Conservation (phyloP, 148 eudicot species). For the Fagopyrum esculentum region DNA sequence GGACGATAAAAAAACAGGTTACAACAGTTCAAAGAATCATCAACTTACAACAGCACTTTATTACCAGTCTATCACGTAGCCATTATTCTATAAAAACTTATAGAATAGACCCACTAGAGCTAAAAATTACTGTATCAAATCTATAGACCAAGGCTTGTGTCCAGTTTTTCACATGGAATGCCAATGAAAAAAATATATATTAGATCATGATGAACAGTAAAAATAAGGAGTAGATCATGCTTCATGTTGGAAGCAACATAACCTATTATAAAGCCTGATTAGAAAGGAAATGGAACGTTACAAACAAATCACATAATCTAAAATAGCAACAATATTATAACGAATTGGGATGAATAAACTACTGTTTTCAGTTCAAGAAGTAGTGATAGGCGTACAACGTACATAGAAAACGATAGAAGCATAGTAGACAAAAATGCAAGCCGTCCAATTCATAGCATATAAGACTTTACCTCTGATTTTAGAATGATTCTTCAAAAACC, state of each 20-base stretch:
- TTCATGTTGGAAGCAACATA: constrained; percentile 2
- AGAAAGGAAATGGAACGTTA: background rate
- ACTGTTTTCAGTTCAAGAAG: too few relatives aligned
- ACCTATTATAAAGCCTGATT: background rate
- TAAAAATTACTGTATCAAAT: background rate
- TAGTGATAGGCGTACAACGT: too few relatives aligned
- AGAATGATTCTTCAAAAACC: too few relatives aligned
- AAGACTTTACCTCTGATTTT: too few relatives aligned
- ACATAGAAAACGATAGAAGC: too few relatives aligned
- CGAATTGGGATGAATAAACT: too few relatives aligned
- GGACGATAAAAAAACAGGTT: background rate
- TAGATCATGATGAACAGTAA: background rate
- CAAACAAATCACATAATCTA: background rate
- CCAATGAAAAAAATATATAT: background rate
- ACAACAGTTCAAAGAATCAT: background rate
- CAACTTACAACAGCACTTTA: background rate
- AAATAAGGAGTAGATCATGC: background rate
- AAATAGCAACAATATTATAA: background rate
- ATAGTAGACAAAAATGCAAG: too few relatives aligned
- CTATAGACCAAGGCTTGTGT: background rate
- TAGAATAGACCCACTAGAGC: background rate
- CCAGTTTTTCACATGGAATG: too few relatives aligned
- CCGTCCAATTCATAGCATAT: too few relatives aligned
- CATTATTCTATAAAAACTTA: background rate
- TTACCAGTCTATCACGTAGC: background rate